Conservation (phyloP, 805 yeast genomes). For the Wickerhamiella hasegawae region DNA sequence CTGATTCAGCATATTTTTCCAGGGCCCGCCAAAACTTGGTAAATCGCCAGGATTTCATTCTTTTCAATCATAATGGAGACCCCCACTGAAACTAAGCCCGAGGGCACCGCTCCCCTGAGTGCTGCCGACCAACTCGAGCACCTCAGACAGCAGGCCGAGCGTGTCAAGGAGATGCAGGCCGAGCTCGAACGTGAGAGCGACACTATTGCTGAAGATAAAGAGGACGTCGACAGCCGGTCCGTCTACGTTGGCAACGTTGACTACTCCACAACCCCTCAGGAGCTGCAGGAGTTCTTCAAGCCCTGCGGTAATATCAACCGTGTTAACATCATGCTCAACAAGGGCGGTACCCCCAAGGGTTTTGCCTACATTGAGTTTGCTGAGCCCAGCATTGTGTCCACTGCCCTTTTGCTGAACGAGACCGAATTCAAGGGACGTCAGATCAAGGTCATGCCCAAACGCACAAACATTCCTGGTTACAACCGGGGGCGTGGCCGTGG, state of each 20-base stretch:
- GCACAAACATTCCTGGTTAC: conserved; percentile 71
- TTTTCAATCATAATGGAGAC: too few relatives aligned
- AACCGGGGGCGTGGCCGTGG: conserved; percentile 36
- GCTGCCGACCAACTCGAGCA: conserved; percentile 12
- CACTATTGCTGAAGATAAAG: conserved; percentile 31
- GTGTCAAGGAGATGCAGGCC: conserved; percentile 42
- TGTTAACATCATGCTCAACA: conserved; percentile 61
- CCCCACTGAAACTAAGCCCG: too few relatives aligned
- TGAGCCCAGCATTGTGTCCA: conserved; percentile 44
- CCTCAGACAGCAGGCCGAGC: conserved; percentile 49
- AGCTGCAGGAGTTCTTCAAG: conserved; percentile 58
- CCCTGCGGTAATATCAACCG: conserved; percentile 59
- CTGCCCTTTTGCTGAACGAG: conserved; percentile 53
- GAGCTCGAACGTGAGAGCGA: conserved; percentile 29
- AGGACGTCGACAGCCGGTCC: conserved; percentile 60
- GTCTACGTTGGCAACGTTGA: conserved; percentile 78
- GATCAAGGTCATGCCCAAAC: conserved; percentile 57
- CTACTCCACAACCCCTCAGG: conserved; percentile 62
- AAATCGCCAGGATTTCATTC: too few relatives aligned
- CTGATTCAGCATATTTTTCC: too few relatives aligned
- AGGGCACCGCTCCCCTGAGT: too few relatives aligned
- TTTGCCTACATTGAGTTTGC: conserved; percentile 75
- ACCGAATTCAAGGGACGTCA: conserved; percentile 50
- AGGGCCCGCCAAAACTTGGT: too few relatives aligned
- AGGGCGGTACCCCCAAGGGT: conserved; percentile 69